Evolutionary conservation across 2,329 filamentous ascomycete species (phyloP).

Genomic region (Fusarium sp.): DNA sequence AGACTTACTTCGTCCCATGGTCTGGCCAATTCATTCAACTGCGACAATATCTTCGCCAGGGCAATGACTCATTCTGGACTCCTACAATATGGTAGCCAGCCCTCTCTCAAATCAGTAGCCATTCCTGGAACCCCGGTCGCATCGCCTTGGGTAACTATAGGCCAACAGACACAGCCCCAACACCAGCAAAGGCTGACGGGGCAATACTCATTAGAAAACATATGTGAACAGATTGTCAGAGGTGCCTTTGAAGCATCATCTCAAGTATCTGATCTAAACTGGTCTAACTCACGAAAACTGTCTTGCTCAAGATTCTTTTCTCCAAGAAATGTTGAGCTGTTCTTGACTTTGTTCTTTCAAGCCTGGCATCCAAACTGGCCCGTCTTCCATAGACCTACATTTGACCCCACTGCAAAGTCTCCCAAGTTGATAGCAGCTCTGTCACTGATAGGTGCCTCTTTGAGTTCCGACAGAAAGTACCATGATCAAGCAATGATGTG

Average conservation of each 20-base stretch:
- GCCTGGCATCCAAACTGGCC: conserved; percentile 33
- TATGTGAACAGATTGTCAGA: neutral
- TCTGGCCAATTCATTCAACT: conserved; percentile 13
- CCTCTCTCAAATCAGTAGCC: rapidly evolving
- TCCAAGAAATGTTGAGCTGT: conserved; percentile 12
- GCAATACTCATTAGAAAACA: neutral
- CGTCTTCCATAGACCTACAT: conserved; percentile 17
- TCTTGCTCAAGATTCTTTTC: conserved; percentile 22
- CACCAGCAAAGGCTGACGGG: neutral
- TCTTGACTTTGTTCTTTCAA: conserved; percentile 9
- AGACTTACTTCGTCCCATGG: conserved; percentile 10
- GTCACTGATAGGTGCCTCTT: conserved; percentile 11
- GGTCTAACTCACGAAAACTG: neutral
- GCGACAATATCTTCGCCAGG: neutral
- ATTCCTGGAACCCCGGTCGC: neutral
- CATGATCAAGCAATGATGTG: conserved; percentile 1
- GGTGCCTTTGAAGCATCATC: neutral
- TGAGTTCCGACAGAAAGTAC: conserved; percentile 1
- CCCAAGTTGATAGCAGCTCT: conserved; percentile 8
- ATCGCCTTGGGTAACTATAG: neutral
- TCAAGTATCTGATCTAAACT: neutral
- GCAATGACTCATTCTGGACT: neutral
- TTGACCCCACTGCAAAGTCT: neutral
- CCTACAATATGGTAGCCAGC: neutral
- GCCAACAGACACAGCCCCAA: neutral